A percentile compares a stretch with the other conserved stretches of the same genome.
phyloP scores from a whole-genome alignment of 176 grass and related monocot species.

The Pontederia paniculata region DNA sequence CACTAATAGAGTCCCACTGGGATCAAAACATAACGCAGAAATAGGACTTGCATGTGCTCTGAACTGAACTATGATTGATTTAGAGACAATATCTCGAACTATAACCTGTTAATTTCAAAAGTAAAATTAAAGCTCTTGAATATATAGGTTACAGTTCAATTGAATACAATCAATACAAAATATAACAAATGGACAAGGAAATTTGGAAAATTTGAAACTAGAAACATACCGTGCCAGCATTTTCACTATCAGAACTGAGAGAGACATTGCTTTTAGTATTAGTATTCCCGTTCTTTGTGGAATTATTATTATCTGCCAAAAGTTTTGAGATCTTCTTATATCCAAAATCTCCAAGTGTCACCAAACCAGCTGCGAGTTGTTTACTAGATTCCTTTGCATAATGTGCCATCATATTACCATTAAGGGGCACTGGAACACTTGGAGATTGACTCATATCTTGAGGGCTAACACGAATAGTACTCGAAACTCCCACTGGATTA shows the following conservation, averaged over 20 bases:
- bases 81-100: slow-evolving; percentile 85
- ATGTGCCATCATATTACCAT: slow-evolving; percentile 63
- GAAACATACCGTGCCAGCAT: slow-evolving; percentile 57
- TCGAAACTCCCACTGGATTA: slow-evolving; percentile 46
- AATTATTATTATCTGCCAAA: slow-evolving; percentile 45
- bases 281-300: slow-evolving; percentile 36
- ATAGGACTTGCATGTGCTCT: slow-evolving; percentile 85
- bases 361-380: slow-evolving; percentile 69
- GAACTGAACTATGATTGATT: slow-evolving; percentile 82
- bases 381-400: slow-evolving; percentile 96
- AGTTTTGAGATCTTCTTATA: slow-evolving; percentile 66
- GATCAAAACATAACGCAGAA: slow-evolving; percentile 93
- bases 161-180: slow-evolving; percentile 2
- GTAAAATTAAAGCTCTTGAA: not conserved
- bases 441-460: slow-evolving; percentile 42
- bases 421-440: slow-evolving; percentile 23
- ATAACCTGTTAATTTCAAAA: slow-evolving; percentile 50
- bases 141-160: not conserved
- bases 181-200: slow-evolving; percentile 10
- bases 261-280: slow-evolving; percentile 29
- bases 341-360: slow-evolving; percentile 80
- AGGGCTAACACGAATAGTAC: slow-evolving; percentile 53
- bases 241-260: slow-evolving; percentile 39
- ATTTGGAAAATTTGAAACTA: slow-evolving; percentile 3
- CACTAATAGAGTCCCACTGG: slow-evolving; percentile 87